Base-by-base conservation (phyloP, 2,329 filamentous ascomycete species). In the Colletotrichum aenigma region DNA sequence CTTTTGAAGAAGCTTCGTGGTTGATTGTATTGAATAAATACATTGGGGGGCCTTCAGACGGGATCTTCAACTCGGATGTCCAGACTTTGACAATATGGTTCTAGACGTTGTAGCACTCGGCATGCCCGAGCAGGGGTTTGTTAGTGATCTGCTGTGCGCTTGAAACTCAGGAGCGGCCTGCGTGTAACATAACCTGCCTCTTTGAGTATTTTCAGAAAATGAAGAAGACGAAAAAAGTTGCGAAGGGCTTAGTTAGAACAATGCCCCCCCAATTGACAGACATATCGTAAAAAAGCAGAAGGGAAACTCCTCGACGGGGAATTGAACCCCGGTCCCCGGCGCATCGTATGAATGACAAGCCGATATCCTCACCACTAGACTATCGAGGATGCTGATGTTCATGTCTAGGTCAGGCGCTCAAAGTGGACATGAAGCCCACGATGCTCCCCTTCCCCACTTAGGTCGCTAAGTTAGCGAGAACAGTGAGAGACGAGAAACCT, bases 361-460 rank as follows among this genome's bases (percentile, higher is more conserved):
- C 43, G n/a, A 52, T 52, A 52, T 52, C 43, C 43, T 52, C 43
- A 52, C 43, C 43, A 52, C 43, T 52, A 21, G 43, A 52, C 43
- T 52, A 21, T 52, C 43, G 43, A 52, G 43, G 43, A 52, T 21
- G 10, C 4, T n/a, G 18, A 10, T n/a, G 10, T 13, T 48, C 3
- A 7, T 48, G 18, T 21, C 5, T 1, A 9, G 18, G 0, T 6
- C 0, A 10, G 9, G n/a, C 8, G 10, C n/a, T 10, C 1, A 48
- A 12, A 12, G 6, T 48, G 43, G 6, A 52, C 13, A 21, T 52
- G n/a, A 21, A 48, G 43, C 43, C 10, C 18, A 48, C 43, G n/a
- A 48, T 21, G 43, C 16, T 10, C 38, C 15, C 2, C 43, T n/a
- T 16, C 18, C 18, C 38, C 18, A 52, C 43, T 13, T 21, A 52